Percentiles rank a stretch among this genome's conserved stretches.
phyloP scores from a whole-genome alignment of 805 yeast species.

The Candida chilensis region DNA sequence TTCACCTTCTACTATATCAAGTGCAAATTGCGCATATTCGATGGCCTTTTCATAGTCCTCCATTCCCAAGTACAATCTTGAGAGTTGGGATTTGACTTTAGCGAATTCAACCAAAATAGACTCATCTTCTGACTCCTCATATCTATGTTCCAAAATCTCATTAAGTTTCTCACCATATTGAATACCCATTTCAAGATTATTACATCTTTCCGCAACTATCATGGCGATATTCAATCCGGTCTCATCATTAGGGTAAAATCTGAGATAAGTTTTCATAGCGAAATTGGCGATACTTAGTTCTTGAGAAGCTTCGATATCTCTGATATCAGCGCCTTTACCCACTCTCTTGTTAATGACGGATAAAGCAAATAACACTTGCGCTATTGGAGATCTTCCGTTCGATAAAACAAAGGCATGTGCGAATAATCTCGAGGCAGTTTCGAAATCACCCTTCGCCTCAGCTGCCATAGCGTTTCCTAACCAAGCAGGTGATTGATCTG shows the following conservation, averaged over 20 bases:
- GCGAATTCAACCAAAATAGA: constrained; percentile 40
- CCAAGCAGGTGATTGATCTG: constrained; percentile 74
- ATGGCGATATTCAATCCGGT: constrained; percentile 49
- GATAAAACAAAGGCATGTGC: constrained; percentile 77
- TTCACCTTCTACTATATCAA: constrained; percentile 35
- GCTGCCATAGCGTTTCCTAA: constrained; percentile 69
- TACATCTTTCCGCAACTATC: constrained; percentile 59
- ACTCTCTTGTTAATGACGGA: constrained; percentile 40
- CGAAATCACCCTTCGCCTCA: constrained; percentile 37
- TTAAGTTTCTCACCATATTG: constrained; percentile 37
- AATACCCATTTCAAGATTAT: constrained; percentile 47
- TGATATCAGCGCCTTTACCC: constrained; percentile 32
- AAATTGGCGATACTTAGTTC: constrained; percentile 57
- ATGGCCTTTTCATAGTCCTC: constrained; percentile 49
- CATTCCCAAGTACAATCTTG: constrained; percentile 61
- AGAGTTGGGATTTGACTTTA: constrained; percentile 55
- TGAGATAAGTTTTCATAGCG: constrained; percentile 60
- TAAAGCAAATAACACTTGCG: constrained; percentile 66
- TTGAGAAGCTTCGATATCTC: constrained; percentile 51
- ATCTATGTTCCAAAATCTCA: constrained; percentile 38
- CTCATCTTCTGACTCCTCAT: constrained; percentile 46
- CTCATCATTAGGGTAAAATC: constrained; percentile 49
- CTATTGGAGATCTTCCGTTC: constrained; percentile 59
- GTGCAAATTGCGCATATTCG: constrained; percentile 47
- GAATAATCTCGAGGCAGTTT: constrained; percentile 47